These are phyloP conservation scores for Agarophyton chilense DNA, from an alignment of 23 red algal genomes.

Conservation along the genomic window DNA sequence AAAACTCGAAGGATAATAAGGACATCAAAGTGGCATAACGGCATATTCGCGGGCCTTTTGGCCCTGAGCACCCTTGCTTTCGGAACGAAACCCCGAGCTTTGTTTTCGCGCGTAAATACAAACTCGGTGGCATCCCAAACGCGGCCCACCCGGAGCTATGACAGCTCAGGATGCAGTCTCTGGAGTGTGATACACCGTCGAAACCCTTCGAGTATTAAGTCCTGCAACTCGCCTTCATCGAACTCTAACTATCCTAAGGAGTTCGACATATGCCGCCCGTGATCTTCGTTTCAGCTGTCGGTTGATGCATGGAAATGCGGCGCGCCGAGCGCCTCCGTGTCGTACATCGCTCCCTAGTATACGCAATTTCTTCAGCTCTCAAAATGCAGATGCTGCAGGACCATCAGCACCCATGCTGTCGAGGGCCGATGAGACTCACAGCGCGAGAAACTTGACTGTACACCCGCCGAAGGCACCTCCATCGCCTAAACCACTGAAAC, in stretches of 20 bases:
- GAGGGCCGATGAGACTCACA: slow-evolving; percentile 5
- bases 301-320: slow-evolving; percentile 64
- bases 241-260: neutral
- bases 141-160: neutral
- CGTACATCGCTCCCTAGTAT: slow-evolving; percentile 14
- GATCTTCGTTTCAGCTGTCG: neutral
- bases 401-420: slow-evolving; percentile 56
- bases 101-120: slow-evolving; percentile 30
- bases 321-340: slow-evolving; percentile 16
- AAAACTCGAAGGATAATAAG: neutral
- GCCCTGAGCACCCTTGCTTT: neutral
- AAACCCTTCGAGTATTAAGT: neutral
- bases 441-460: neutral
- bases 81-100: neutral
- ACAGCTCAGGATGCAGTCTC: neutral
- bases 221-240: neutral
- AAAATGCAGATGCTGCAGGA: neutral
- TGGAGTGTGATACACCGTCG: no score
- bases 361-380: slow-evolving; percentile 39
- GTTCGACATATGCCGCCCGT: neutral
- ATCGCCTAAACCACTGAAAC: neutral
- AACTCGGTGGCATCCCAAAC: slow-evolving; percentile 5
- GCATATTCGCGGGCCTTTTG: neutral
- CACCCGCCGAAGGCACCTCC: slow-evolving; percentile 12
- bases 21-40: neutral